Percentiles rank a stretch among this genome's conserved stretches.
phyloP scores from a whole-genome alignment of 352 stramenopile genomes.

The Globisporangium emineosum region DNA sequence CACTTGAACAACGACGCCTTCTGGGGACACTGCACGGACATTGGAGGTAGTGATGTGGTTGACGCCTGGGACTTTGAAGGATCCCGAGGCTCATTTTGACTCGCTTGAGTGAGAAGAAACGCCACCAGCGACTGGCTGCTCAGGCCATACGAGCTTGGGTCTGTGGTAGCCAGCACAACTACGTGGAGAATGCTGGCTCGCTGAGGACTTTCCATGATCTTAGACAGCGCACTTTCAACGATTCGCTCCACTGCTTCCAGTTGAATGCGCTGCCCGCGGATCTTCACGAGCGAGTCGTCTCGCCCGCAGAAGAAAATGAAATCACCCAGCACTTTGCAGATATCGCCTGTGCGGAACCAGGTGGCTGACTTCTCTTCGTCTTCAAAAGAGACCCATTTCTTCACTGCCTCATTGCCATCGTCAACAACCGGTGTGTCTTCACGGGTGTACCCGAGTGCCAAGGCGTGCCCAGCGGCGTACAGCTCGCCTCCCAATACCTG shows the following conservation, averaged over 20 bases:
- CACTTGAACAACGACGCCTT: conserved; percentile 24
- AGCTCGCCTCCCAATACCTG: conserved; percentile 24
- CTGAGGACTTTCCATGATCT: conserved; percentile 10
- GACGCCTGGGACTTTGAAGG: not conserved
- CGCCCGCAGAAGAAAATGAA: conserved; percentile 44
- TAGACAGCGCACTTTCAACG: conserved; percentile 17
- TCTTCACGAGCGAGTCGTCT: conserved; percentile 47
- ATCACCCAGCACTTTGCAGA: conserved; percentile 28
- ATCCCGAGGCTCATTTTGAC: no score
- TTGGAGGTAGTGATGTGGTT: not conserved
- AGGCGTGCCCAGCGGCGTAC: conserved; percentile 28
- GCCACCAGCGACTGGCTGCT: conserved; percentile 10
- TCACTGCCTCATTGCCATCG: not conserved
- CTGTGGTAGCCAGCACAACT: conserved; percentile 6
- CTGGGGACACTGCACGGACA: conserved; percentile 10
- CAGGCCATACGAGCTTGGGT: conserved; percentile 2
- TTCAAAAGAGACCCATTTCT: conserved; percentile 5
- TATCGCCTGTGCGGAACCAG: conserved; percentile 45
- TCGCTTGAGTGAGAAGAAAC: conserved; percentile 4
- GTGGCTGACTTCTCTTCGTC: not conserved
- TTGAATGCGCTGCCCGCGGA: conserved; percentile 47
- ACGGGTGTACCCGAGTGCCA: conserved; percentile 36
- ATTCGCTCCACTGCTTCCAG: conserved; percentile 44
- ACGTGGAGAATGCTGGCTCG: not conserved
- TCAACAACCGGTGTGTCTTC: not conserved